phyloP scores from a whole-genome alignment of 2,329 filamentous ascomycete genomes.

The Blumeria graminis region DNA sequence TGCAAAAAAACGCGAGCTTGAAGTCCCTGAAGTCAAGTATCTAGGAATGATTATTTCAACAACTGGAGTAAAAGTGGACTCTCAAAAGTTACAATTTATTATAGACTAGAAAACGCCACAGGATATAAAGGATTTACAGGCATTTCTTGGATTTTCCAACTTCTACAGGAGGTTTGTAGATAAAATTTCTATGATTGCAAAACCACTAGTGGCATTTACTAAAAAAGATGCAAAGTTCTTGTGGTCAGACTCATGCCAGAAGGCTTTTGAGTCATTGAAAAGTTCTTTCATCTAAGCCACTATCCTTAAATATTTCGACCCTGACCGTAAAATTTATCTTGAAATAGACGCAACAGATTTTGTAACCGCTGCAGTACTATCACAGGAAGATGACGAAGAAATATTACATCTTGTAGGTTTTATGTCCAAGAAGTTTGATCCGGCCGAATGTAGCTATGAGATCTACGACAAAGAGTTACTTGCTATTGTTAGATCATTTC shows the following conservation, averaged over 20 bases:
- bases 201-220: not conserved
- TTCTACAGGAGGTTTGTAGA: conserved; percentile 1
- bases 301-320: not conserved
- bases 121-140: not conserved
- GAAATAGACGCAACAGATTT: not conserved
- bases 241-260: not conserved
- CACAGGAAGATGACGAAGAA: not conserved
- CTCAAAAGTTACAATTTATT: not conserved
- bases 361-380: not conserved
- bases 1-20: not conserved
- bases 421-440: not conserved
- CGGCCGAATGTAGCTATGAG: not conserved
- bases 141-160: not conserved
- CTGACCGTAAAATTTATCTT: not conserved
- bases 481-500: not conserved
- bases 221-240: not conserved
- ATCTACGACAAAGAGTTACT: not conserved
- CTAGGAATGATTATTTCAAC: not conserved
- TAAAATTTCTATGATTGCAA: not conserved
- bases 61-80: not conserved
- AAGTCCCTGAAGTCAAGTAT: not conserved
- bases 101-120: not conserved
- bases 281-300: not conserved
- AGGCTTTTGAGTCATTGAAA: not conserved
- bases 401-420: not conserved